Evolutionary conservation across 2,329 filamentous ascomycete species (phyloP).

Genomic region (Dendryphion nanum): DNA sequence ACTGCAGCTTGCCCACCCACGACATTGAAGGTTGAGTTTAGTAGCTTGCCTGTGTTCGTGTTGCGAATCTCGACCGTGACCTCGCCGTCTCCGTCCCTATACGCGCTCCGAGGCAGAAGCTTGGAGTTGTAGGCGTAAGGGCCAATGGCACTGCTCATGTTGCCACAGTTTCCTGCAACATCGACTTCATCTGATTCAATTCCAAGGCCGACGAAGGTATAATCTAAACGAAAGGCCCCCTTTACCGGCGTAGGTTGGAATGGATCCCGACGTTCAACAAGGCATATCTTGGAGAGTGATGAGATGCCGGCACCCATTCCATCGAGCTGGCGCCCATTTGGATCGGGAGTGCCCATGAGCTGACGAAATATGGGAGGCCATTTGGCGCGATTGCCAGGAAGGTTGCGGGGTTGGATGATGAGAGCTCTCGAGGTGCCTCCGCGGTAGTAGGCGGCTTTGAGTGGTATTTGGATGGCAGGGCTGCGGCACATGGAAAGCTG

Average conservation of each 20-base stretch:
- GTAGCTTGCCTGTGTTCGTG: constrained; percentile 68
- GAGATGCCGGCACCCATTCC: constrained; percentile 70
- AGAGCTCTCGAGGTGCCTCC: constrained; percentile 70
- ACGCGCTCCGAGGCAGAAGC: constrained; percentile 41
- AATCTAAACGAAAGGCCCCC: constrained; percentile 50
- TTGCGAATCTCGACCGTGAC: constrained; percentile 63
- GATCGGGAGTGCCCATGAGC: constrained; percentile 65
- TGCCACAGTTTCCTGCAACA: constrained; percentile 71
- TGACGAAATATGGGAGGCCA: constrained; percentile 58
- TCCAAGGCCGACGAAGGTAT: constrained; percentile 69
- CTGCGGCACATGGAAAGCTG: too few relatives aligned
- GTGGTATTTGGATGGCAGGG: constrained; percentile 14
- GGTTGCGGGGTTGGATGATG: constrained; percentile 55
- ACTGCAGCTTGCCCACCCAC: constrained; percentile 48
- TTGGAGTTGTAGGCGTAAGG: constrained; percentile 62
- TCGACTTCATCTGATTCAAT: constrained; percentile 62
- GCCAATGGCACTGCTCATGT: constrained; percentile 67
- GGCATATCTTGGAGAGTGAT: constrained; percentile 68
- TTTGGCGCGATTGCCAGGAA: constrained; percentile 46
- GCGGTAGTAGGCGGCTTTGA: constrained; percentile 59
- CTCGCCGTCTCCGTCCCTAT: constrained; percentile 25
- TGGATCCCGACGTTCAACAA: constrained; percentile 60
- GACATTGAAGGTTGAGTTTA: constrained; percentile 58
- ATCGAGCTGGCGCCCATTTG: constrained; percentile 67
- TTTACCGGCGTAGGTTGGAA: constrained; percentile 11